Evolutionary conservation across 1,284 basidiomycete genomes (phyloP).

Genomic region (Ceratobasidium sp.): DNA sequence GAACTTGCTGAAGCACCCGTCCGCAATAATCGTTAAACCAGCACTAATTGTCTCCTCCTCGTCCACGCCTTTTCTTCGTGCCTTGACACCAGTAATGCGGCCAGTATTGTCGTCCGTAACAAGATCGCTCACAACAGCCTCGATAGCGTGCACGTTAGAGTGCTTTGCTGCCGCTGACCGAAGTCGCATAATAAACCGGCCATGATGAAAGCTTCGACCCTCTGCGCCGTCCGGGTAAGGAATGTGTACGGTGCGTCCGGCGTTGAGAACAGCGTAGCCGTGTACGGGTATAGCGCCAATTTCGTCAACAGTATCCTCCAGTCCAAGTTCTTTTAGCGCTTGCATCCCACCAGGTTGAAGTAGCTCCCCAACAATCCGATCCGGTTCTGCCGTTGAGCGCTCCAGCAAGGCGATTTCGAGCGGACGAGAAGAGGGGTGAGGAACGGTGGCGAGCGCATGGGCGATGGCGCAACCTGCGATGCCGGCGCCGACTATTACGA

Average conservation of each 20-base stretch:
- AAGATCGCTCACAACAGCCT: conserved; percentile 84
- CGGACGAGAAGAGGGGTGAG: conserved; percentile 56
- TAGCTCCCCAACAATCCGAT: conserved; percentile 97
- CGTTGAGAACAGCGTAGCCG: conserved; percentile 89
- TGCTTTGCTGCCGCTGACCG: conserved; percentile 74
- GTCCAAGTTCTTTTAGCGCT: conserved; percentile 81
- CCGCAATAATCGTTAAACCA: conserved; percentile 88
- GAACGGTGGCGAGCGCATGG: conserved; percentile 71
- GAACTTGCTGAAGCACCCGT: conserved; percentile 95
- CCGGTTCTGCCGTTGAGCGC: conserved; percentile 90
- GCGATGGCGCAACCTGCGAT: conserved; percentile 85
- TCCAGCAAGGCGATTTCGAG: conserved; percentile 87
- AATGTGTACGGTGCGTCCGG: conserved; percentile 79
- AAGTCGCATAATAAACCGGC: conserved; percentile 89
- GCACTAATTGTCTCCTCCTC: conserved; percentile 69
- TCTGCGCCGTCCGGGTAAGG: conserved; percentile 84
- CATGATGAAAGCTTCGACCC: conserved; percentile 93
- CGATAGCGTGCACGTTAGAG: conserved; percentile 77
- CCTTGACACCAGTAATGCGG: conserved; percentile 52
- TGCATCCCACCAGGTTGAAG: conserved; percentile 93
- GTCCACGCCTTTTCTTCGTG: conserved; percentile 59
- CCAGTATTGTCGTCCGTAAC: conserved; percentile 64
- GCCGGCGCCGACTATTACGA: conserved; percentile 91
- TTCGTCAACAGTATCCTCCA: conserved; percentile 80
- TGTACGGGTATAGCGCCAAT: conserved; percentile 89